Conservation (phyloP, 2,329 filamentous ascomycete genomes). For the Camptophora hylomeconis region DNA sequence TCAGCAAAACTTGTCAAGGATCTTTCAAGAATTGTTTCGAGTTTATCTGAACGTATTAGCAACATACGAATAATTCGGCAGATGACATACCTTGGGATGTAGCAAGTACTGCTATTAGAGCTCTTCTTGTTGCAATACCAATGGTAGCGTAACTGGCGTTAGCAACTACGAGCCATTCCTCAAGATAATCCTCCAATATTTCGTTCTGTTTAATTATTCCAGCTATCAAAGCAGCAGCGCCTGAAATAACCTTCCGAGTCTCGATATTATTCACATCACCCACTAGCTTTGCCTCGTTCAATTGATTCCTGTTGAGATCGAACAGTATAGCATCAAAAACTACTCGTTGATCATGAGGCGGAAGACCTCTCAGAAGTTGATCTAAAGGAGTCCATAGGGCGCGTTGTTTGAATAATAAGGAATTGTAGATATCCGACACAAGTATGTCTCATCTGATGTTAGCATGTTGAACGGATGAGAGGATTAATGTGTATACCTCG, state of each 20-base stretch:
- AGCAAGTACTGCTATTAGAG: slow-evolving; percentile 46
- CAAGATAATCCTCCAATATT: slow-evolving; percentile 39
- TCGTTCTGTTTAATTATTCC: slow-evolving; percentile 36
- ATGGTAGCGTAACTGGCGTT: slow-evolving; percentile 54
- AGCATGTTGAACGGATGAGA: no score
- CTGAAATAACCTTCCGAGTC: slow-evolving; percentile 33
- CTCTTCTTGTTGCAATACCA: slow-evolving; percentile 52
- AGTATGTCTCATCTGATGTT: slow-evolving; percentile 23
- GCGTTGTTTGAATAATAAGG: slow-evolving; percentile 23
- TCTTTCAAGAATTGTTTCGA: slow-evolving; percentile 50
- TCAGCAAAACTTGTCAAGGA: slow-evolving; percentile 65
- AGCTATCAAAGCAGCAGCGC: slow-evolving; percentile 45
- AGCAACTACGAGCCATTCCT: slow-evolving; percentile 52
- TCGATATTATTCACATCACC: slow-evolving; percentile 5
- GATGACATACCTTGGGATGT: slow-evolving; percentile 33
- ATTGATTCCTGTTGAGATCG: slow-evolving; percentile 29
- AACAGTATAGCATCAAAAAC: slow-evolving; percentile 33
- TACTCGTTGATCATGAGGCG: slow-evolving; percentile 35
- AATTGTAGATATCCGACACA: slow-evolving; percentile 26
- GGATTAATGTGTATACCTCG: slow-evolving; percentile 47
- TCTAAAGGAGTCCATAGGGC: slow-evolving; percentile 21
- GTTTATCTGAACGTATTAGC: slow-evolving; percentile 25
- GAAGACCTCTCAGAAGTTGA: slow-evolving; percentile 29
- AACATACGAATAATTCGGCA: slow-evolving; percentile 3
- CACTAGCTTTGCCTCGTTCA: slow-evolving; percentile 15